These are phyloP conservation scores for Pichia cephalocereana DNA, from an alignment of 805 yeast species.

Conservation along the genomic window DNA sequence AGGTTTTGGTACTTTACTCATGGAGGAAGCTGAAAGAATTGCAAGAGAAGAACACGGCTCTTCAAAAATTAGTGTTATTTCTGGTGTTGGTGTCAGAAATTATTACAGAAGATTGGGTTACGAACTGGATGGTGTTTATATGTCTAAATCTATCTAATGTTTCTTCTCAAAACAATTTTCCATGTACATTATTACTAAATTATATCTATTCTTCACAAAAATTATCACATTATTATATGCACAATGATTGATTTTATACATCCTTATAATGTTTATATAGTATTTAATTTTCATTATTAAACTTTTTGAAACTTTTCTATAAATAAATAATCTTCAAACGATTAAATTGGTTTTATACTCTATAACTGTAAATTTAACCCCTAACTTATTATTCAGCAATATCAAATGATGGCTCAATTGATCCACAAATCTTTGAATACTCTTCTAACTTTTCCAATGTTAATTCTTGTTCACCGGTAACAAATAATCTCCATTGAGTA, in stretches of 20 bases:
- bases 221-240: no score
- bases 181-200: not conserved
- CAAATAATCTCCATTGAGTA: constrained; percentile 32
- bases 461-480: constrained; percentile 26
- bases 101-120: constrained; percentile 92
- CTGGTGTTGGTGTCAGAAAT: constrained; percentile 96
- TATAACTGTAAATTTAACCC: no score
- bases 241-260: no score
- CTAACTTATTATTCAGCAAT: not conserved
- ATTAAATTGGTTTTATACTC: no score
- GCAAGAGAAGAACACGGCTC: constrained; percentile 95
- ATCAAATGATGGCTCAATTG: constrained; percentile 48
- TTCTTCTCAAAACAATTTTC: no score
- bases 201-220: not conserved
- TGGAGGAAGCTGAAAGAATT: constrained; percentile 98
- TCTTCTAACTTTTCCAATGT: constrained; percentile 30
- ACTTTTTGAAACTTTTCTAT: no score
- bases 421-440: constrained; percentile 44
- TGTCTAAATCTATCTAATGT: constrained; percentile 55
- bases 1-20: constrained; percentile 92
- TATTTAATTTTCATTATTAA: no score
- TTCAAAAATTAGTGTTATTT: constrained; percentile 81
- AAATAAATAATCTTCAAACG: no score
- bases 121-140: constrained; percentile 88
- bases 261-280: not conserved